Conservation (phyloP, 371 early-diverging fungal genomes). For the Syncephalis plumigaleata region DNA sequence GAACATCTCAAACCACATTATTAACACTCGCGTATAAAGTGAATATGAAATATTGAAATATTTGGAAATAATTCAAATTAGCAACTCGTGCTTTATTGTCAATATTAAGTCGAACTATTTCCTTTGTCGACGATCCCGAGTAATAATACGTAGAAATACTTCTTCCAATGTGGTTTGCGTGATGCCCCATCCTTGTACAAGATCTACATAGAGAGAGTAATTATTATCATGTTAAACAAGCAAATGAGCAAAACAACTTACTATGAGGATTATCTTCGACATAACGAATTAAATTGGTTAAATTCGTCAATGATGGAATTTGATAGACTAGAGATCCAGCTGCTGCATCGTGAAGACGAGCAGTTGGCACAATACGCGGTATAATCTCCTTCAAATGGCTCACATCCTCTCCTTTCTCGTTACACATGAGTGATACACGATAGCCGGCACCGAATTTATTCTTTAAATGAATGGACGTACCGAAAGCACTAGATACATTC, state of each 20-base stretch:
- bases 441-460: constrained; percentile 50
- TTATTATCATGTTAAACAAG: background rate
- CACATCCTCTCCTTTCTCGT: constrained; percentile 8
- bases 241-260: too few relatives aligned
- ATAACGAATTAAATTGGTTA: constrained; percentile 28
- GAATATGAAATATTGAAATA: too few relatives aligned
- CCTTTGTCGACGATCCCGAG: too few relatives aligned
- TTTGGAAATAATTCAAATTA: too few relatives aligned
- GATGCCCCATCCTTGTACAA: constrained; percentile 43
- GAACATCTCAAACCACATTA: too few relatives aligned
- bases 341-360: constrained; percentile 37
- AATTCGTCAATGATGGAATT: constrained; percentile 17
- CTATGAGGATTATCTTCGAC: constrained; percentile 19
- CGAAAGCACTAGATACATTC: constrained; percentile 22
- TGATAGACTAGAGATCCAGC: constrained; percentile 41
- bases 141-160: constrained; percentile 16
- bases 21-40: too few relatives aligned
- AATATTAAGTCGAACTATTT: too few relatives aligned
- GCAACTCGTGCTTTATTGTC: too few relatives aligned
- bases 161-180: constrained; percentile 51
- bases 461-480: constrained; percentile 42
- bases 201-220: background rate
- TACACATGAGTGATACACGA: constrained; percentile 18
- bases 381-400: constrained; percentile 15
- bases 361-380: constrained; percentile 21